Evolutionary conservation across 768 basidiomycete species (phyloP), one percentile per base, ranked within the genome.

Genomic region (Strobilomyces dryophilus): DNA sequence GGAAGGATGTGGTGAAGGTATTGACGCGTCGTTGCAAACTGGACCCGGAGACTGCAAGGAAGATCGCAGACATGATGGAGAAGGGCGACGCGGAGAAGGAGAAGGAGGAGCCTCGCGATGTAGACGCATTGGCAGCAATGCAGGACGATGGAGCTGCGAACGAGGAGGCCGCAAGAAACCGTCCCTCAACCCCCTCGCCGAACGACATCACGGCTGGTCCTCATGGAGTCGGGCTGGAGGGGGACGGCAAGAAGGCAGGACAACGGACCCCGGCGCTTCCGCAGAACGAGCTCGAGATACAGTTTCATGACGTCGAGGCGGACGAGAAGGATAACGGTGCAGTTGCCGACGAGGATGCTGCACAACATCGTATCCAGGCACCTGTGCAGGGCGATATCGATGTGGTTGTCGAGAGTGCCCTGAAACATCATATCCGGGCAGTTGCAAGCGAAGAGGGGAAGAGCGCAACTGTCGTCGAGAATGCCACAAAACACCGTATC

Each of bases 21-120:
- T 54, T 68, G 48, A 59, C 47, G 21, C n/a, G 51, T 15, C 69
- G 66, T 17, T 70, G 68, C 43, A 57, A 54, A 35, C 52, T 70
- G 58, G 61, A 67, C 24, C 45, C 48, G 12, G 67, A 65, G 6
- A 64, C 62, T 1, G 67, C 67, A 17, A 56, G 42, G 40, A 56
- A 31, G 47, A 53, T 68, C 11, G 69, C 48, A 18, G 48, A 50
- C 4, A 56, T 67, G 50, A 64, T 68, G 54, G 56, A 49, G 31
- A 53, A 52, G 9, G 51, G 49, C 20, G 65, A 56, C 27, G 4
- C 45, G 24, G 45, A 46, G 20, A 12, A 31, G 24, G 5, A 2
- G 14, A 41, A 21, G 40, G 27, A 2, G 20, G 50, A 36, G 5
- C 44, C 17, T 2, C 24, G 24, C 24, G 24, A 4, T 24, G 4